Evolutionary conservation across 108 stramenopile genomes (phyloP).

Genomic region (Craspedostauros australis): DNA sequence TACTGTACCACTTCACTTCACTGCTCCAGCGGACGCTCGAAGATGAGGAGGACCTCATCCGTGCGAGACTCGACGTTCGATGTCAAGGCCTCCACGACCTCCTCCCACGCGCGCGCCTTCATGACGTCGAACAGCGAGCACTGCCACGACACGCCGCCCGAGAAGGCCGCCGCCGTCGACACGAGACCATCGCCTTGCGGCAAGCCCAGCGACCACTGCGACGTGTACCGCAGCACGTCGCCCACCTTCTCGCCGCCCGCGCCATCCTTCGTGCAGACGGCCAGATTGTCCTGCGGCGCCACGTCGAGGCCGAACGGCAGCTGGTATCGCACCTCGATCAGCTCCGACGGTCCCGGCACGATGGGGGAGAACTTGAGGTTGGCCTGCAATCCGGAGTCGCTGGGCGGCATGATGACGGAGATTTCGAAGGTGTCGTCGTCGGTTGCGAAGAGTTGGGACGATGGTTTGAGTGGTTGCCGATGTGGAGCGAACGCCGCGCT

Average conservation of each 20-base stretch:
- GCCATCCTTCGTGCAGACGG: constrained; percentile 67
- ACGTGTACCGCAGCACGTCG: constrained; percentile 67
- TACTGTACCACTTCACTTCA: background rate
- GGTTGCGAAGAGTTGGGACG: background rate
- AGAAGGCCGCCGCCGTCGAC: constrained; percentile 61
- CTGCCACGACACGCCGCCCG: constrained; percentile 68
- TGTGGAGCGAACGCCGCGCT: background rate
- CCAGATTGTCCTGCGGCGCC: constrained; percentile 52
- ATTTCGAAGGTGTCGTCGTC: constrained; percentile 30
- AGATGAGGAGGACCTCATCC: constrained; percentile 75
- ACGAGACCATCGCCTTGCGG: constrained; percentile 73
- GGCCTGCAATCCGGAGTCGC: constrained; percentile 37
- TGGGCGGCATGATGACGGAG: constrained; percentile 47
- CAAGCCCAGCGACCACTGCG: constrained; percentile 74
- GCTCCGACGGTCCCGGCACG: constrained; percentile 51
- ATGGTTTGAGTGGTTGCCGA: too few relatives aligned
- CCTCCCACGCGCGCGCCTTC: constrained; percentile 58
- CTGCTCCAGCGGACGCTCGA: constrained; percentile 52
- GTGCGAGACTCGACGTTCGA: constrained; percentile 61
- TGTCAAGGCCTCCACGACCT: constrained; percentile 63
- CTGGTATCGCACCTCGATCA: constrained; percentile 63
- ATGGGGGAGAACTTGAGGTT: constrained; percentile 51
- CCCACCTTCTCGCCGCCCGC: constrained; percentile 62
- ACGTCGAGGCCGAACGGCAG: constrained; percentile 78
- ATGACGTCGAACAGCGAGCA: constrained; percentile 74